These are phyloP conservation scores for Wickerhamiella brachini DNA, from an alignment of 805 yeast genomes.

Conservation along the genomic window DNA sequence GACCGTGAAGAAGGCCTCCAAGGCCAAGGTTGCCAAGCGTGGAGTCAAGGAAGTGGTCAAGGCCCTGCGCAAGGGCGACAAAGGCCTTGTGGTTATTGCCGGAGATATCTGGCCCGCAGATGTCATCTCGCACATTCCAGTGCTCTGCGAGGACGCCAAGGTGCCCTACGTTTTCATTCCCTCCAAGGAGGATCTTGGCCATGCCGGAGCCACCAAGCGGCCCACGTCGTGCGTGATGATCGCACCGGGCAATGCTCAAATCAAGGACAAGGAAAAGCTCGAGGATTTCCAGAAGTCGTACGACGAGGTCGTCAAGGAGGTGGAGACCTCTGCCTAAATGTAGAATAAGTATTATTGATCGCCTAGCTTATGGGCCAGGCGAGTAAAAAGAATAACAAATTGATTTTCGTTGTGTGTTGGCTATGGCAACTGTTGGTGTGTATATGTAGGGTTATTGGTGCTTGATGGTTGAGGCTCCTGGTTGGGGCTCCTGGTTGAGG, in stretches of 20 bases:
- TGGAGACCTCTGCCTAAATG: conserved; percentile 23
- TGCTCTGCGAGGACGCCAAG: conserved; percentile 82
- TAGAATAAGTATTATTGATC: not conserved
- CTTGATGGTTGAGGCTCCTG: no score
- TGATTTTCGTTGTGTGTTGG: no score
- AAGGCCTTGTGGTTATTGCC: conserved; percentile 90
- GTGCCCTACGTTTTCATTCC: conserved; percentile 93
- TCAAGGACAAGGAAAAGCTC: conserved; percentile 53
- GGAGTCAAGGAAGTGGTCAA: conserved; percentile 99
- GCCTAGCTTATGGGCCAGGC: no score
- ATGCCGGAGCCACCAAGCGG: conserved; percentile 98
- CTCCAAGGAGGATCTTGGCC: conserved; percentile 94
- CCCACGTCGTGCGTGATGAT: conserved; percentile 97
- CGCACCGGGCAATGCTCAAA: conserved; percentile 86
- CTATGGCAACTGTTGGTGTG: no score
- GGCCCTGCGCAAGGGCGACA: conserved; percentile 94
- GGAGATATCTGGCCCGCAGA: conserved; percentile 98
- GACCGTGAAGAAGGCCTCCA: conserved; percentile 94
- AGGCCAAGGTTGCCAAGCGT: conserved; percentile 94
- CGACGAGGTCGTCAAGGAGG: conserved; percentile 91
- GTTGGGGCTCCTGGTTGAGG: no score
- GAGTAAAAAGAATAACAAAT: no score
- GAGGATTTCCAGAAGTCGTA: conserved; percentile 83
- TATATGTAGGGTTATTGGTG: no score
- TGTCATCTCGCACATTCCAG: conserved; percentile 94